phyloP scores from a whole-genome alignment of 805 yeast genomes.

The Saturnispora ahearnii region DNA sequence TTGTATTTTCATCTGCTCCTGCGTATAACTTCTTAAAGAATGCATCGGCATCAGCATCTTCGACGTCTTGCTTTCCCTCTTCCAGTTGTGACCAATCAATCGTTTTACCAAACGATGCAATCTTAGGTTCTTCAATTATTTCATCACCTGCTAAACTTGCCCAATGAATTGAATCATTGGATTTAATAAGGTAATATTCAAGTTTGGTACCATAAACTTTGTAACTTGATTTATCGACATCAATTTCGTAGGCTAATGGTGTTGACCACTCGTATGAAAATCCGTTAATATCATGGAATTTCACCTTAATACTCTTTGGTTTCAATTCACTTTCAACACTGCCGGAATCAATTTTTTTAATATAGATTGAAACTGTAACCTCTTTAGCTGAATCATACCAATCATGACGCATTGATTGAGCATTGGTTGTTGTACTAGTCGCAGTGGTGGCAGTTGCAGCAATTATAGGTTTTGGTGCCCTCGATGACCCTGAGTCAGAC shows the following conservation, averaged over 20 bases:
- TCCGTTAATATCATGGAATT: slow-evolving; percentile 39
- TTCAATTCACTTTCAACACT: slow-evolving; percentile 34
- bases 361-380: slow-evolving; percentile 62
- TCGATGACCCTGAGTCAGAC: neutral
- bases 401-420: slow-evolving; percentile 40
- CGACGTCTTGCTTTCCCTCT: slow-evolving; percentile 35
- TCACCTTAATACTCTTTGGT: slow-evolving; percentile 30
- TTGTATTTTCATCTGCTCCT: slow-evolving; percentile 79
- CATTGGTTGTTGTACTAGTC: slow-evolving; percentile 11
- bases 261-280: slow-evolving; percentile 45
- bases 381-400: slow-evolving; percentile 59
- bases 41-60: slow-evolving; percentile 48
- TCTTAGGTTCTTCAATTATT: neutral
- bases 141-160: neutral
- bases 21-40: slow-evolving; percentile 71
- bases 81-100: slow-evolving; percentile 56
- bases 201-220: slow-evolving; percentile 63
- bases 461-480: no score
- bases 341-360: slow-evolving; percentile 52
- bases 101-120: slow-evolving; percentile 47
- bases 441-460: neutral
- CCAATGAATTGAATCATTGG: neutral
- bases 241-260: slow-evolving; percentile 45
- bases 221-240: slow-evolving; percentile 34
- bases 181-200: slow-evolving; percentile 32